Evolutionary conservation across 345 rosid species (phyloP), one percentile per base, ranked within the genome.

Genomic region (Hibiscus tridactylites): DNA sequence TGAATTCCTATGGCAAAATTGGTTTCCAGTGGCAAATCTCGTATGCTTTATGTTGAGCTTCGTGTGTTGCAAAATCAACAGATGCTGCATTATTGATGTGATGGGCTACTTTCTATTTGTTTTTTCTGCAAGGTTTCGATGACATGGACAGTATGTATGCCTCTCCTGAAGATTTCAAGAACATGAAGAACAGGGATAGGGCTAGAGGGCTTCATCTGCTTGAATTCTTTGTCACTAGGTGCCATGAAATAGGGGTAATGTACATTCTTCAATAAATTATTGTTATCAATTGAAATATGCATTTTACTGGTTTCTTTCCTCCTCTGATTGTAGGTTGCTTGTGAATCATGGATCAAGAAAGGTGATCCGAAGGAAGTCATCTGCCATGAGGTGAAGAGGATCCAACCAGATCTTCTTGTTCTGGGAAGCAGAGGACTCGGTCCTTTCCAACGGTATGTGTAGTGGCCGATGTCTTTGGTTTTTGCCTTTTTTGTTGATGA

Each of bases 361-460:
- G 99, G 98, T 44, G 96, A 95, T 83, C 90, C 98, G 3, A 88
- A 85, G 37, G 96, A 90, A 77, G 90, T 85, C 37, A 88, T 95
- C 79, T 95, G 99, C 78, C 90, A 78, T 65, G 99, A 95, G 81
- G 99, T 90, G 75, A 85, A 81, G 61, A 82, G 94, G 4, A 89
- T 90, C 72, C 73, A 75, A 49, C 98, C 97, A 15, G 98, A 95
- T 86, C 75, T 95, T 21, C 87, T 95, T 47, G 94, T 95, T 31
- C 87, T 92, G 39, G 98, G 98, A 70, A 79, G 99, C 74, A 80
- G 99, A 70, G 96, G 98, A 53, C 97, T 95, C 15, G 97, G 98
- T 39, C 97, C 97, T 70, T 95, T 92, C 67, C 97, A 89, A 75
- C 88, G 96, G 98, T 90, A 82, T 65, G 80, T 65, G 31, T 37